Evolutionary conservation across 495 filamentous ascomycete genomes (phyloP), one percentile per base, ranked within the genome.

Genomic region (Cladorrhinum samala): DNA sequence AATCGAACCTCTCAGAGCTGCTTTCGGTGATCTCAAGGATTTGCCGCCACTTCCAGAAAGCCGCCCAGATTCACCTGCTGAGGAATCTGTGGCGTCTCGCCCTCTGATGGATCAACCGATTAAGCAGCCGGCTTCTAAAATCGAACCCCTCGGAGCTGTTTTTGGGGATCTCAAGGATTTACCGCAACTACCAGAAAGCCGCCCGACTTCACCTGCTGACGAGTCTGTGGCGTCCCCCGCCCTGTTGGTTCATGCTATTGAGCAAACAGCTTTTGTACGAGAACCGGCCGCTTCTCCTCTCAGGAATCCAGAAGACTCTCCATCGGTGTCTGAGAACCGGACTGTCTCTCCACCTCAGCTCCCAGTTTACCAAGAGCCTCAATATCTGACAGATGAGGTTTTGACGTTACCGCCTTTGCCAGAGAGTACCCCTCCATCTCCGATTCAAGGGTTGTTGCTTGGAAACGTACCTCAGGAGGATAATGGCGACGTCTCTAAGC

Each of bases 41-140:
- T 17, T 49, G 21, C 44, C 44, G 3, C 11, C 49, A 0, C 54
- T 52, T 13, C 37, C 44, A 2, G 44, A 53, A 9, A 54, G 52
- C 33, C 9, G 1, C 0, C 37, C 52, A 1, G 1, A 2, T 1
- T 48, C 52, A 9, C 52, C 52, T 54, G 20, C 33, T 25, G 8
- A 27, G 0, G 33, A 39, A 30, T 14, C 11, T 14, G 8, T 17
- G 39, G 13, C 8, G 30, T 37, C 14, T 6, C 30, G 7, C 30
- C 30, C 6, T 37, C 7, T 21, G 42, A 19, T n/a, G n/a, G n/a
- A n/a, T n/a, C n/a, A n/a, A n/a, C n/a, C n/a, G n/a, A n/a, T n/a
- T n/a, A n/a, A n/a, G n/a, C n/a, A n/a, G n/a, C n/a, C n/a, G n/a
- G n/a, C n/a, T n/a, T n/a, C n/a, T n/a, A n/a, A n/a, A n/a, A n/a